Percentiles rank a stretch among this genome's conserved stretches.
These are phyloP conservation scores for Calycina herbarum DNA, from an alignment of 2,329 filamentous ascomycete species.

Conservation along the genomic window DNA sequence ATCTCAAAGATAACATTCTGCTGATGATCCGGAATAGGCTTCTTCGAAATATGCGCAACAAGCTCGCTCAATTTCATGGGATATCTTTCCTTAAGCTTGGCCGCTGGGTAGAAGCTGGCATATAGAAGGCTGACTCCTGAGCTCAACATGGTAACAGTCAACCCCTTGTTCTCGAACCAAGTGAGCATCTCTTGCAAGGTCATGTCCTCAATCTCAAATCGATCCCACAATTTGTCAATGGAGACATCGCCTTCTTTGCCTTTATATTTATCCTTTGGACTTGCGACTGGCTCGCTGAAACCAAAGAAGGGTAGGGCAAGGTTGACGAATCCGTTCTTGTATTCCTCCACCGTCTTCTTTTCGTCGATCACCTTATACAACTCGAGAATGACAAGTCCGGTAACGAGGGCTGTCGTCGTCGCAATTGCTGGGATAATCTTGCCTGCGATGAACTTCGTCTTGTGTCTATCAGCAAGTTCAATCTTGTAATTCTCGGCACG, in stretches of 20 bases:
- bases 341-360: conserved; percentile 95
- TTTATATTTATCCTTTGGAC: conserved; percentile 87
- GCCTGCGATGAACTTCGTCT: conserved; percentile 99
- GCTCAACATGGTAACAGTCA: conserved; percentile 89
- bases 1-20: conserved; percentile 97
- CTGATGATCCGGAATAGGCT: conserved; percentile 85
- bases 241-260: conserved; percentile 76
- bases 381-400: conserved; percentile 88
- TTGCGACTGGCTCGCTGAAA: conserved; percentile 94
- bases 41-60: conserved; percentile 87
- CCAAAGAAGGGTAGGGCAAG: conserved; percentile 95
- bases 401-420: conserved; percentile 93
- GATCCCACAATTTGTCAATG: conserved; percentile 97
- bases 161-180: conserved; percentile 76
- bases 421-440: conserved; percentile 99
- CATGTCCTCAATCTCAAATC: conserved; percentile 86
- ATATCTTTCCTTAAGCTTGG: conserved; percentile 77
- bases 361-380: conserved; percentile 96
- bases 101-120: conserved; percentile 82
- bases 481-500: conserved; percentile 99
- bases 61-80: conserved; percentile 83
- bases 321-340: conserved; percentile 99
- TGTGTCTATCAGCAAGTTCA: conserved; percentile 85
- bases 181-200: conserved; percentile 82
- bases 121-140: conserved; percentile 96